These are phyloP conservation scores for Pontederia paniculata DNA, from an alignment of 176 grass and related monocot genomes.

Conservation along the genomic window DNA sequence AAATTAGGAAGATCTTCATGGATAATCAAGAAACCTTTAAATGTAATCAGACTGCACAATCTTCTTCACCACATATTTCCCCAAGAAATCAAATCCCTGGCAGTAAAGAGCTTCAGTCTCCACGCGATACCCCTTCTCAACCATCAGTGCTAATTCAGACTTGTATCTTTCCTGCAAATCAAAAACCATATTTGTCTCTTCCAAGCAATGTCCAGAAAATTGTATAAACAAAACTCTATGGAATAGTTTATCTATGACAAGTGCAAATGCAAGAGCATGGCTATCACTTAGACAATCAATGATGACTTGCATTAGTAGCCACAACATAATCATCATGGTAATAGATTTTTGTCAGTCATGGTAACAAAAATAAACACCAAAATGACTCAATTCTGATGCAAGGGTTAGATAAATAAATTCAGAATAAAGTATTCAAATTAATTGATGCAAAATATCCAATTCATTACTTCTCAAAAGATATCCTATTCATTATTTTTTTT, in stretches of 20 bases:
- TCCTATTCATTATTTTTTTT: no score
- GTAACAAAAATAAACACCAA: no score
- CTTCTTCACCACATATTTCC: slow-evolving; percentile 70
- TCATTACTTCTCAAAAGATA: no score
- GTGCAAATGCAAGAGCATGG: neutral
- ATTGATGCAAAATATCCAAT: no score
- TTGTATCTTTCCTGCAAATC: slow-evolving; percentile 43
- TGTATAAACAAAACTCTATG: neutral
- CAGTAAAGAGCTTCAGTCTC: slow-evolving; percentile 89
- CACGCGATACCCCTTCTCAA: slow-evolving; percentile 43
- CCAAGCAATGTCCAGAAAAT: neutral
- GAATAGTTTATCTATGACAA: neutral
- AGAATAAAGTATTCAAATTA: no score
- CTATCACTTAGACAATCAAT: no score
- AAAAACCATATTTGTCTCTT: slow-evolving; percentile 1
- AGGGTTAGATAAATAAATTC: no score
- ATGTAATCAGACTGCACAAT: slow-evolving; percentile 89
- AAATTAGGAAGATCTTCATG: no score
- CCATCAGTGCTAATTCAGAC: slow-evolving; percentile 58
- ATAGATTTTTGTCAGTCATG: no score
- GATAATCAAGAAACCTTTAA: slow-evolving; percentile 20
- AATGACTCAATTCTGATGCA: no score
- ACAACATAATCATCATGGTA: no score
- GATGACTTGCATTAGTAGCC: no score
- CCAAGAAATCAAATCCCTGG: slow-evolving; percentile 75